These are phyloP conservation scores for Colletotrichum tropicale DNA, from an alignment of 2,329 filamentous ascomycete genomes.

Conservation along the genomic window DNA sequence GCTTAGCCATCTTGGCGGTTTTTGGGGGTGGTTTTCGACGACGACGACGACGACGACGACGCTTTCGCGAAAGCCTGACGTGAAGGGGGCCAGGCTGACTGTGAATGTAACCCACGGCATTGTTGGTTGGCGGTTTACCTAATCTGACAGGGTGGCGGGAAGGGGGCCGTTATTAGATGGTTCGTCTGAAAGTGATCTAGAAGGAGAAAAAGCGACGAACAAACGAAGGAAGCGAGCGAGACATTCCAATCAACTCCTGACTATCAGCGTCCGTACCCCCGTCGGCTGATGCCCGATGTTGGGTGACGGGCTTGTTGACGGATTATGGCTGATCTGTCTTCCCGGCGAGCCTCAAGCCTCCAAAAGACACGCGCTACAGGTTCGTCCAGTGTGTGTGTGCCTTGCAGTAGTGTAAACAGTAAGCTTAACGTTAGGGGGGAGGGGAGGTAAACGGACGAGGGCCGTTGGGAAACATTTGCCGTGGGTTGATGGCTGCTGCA, in stretches of 20 bases:
- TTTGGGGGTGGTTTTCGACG: background rate
- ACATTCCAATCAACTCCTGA: constrained; percentile 16
- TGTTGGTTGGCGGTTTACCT: background rate
- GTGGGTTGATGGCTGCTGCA: background rate
- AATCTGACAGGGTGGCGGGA: background rate
- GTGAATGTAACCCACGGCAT: background rate
- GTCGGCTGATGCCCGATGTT: background rate
- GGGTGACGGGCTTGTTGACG: background rate
- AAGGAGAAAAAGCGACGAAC: background rate
- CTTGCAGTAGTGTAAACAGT: constrained; percentile 1
- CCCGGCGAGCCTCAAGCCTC: background rate
- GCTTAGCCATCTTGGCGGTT: background rate
- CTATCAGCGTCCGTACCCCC: background rate
- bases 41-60: background rate
- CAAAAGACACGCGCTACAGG: background rate
- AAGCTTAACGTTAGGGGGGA: background rate
- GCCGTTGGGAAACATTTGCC: background rate
- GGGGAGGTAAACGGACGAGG: background rate
- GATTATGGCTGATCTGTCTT: background rate
- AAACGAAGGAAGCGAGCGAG: constrained; percentile 5
- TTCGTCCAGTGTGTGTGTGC: background rate
- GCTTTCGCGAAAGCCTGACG: background rate
- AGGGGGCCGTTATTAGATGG: background rate
- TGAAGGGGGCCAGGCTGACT: background rate
- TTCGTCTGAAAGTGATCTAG: background rate